These are phyloP conservation scores for Mucor piriformis DNA, from an alignment of 371 early-diverging fungal species.

Conservation along the genomic window DNA sequence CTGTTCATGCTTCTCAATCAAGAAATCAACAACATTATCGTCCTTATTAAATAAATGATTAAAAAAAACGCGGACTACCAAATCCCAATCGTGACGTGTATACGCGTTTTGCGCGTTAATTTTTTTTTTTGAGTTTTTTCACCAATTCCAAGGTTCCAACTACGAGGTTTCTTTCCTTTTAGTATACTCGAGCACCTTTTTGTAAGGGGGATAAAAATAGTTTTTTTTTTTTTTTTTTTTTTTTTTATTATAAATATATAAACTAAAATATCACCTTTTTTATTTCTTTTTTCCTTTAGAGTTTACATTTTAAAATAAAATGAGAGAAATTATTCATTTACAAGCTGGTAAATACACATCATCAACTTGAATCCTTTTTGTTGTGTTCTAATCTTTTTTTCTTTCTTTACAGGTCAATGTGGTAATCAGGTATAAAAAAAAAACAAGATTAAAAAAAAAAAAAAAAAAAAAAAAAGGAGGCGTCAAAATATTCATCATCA, in stretches of 20 bases:
- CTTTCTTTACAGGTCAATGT: conserved; percentile 73
- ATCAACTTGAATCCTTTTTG: background rate
- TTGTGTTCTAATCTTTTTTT: background rate
- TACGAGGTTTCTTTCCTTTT: conserved; percentile 26
- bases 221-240: background rate
- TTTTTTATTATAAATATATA: background rate
- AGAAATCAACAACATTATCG: conserved; percentile 43
- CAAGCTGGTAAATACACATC: conserved; percentile 77
- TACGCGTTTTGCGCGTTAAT: background rate
- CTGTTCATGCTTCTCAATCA: conserved; percentile 43
- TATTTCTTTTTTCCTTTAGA: conserved; percentile 4
- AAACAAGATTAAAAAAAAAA: background rate
- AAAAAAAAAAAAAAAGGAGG: background rate
- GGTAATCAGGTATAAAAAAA: conserved; percentile 74
- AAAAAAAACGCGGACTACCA: background rate
- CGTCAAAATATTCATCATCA: background rate
- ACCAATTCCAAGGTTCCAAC: too few species aligned
- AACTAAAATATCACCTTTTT: conserved; percentile 4
- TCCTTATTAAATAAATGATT: conserved; percentile 30
- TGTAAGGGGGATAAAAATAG: conserved; percentile 11
- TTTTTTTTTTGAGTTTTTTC: conserved; percentile 7
- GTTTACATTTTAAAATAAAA: conserved; percentile 27
- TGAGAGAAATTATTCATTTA: conserved; percentile 99
- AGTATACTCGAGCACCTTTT: conserved; percentile 10
- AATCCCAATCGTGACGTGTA: background rate